Conservation (phyloP, 176 grass and related monocot genomes). For the Themeda triandra region DNA sequence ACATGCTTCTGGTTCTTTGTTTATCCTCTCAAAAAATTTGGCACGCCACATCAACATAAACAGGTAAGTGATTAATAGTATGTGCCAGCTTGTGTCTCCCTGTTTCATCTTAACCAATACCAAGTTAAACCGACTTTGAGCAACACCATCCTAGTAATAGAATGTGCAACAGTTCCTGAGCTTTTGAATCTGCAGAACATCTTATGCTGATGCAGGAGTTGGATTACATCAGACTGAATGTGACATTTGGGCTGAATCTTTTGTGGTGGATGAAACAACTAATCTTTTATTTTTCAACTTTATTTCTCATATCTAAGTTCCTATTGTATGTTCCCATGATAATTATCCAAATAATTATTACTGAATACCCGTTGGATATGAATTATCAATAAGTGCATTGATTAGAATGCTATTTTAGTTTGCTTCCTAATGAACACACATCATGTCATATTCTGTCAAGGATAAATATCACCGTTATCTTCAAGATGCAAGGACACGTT, state of each 20-base stretch:
- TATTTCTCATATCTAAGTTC: background rate
- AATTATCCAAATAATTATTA: background rate
- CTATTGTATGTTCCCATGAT: too few species aligned
- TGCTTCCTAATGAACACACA: background rate
- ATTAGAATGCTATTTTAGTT: background rate
- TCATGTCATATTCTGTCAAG: background rate
- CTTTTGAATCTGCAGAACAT: background rate
- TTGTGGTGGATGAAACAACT: background rate
- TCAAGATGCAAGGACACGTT: background rate
- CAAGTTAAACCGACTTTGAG: background rate
- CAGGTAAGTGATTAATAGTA: constrained; percentile 40
- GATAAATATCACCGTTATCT: background rate
- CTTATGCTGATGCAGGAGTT: background rate
- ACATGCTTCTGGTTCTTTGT: constrained; percentile 82
- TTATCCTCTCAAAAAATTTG: constrained; percentile 94
- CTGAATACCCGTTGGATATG: background rate
- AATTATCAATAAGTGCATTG: background rate
- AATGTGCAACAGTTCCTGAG: background rate
- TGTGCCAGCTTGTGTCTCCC: background rate
- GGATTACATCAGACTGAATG: background rate
- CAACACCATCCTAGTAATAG: background rate
- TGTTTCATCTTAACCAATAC: background rate
- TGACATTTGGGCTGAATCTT: background rate
- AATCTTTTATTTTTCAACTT: background rate
- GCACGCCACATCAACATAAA: constrained; percentile 89